Evolutionary conservation across 2,329 filamentous ascomycete species (phyloP).

Genomic region (Tolypocladium inflatum): DNA sequence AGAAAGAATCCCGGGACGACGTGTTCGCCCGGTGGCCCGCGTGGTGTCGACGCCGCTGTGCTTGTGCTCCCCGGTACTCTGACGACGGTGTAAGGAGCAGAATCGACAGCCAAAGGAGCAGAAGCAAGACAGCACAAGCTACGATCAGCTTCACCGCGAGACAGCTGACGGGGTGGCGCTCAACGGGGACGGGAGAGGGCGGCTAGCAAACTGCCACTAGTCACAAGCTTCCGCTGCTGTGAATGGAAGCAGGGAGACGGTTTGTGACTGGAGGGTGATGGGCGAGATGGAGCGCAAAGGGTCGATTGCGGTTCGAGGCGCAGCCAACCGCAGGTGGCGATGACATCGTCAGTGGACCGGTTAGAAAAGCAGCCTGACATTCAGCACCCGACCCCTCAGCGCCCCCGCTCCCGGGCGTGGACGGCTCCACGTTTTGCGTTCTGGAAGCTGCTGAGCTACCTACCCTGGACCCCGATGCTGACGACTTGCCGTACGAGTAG

Average conservation of each 20-base stretch:
- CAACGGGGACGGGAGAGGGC: background rate
- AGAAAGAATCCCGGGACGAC: background rate
- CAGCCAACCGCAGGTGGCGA: conserved; percentile 3
- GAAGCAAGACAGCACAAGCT: background rate
- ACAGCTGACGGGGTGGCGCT: conserved; percentile 1
- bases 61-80: background rate
- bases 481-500: too few species aligned
- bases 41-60: background rate
- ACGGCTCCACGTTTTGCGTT: background rate
- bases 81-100: background rate
- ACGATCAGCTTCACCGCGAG: background rate
- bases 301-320: background rate
- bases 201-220: background rate
- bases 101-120: background rate
- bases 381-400: background rate
- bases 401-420: background rate
- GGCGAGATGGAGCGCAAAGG: background rate
- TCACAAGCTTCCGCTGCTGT: background rate
- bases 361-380: background rate
- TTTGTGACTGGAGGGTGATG: background rate
- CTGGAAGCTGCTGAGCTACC: background rate
- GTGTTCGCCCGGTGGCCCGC: background rate
- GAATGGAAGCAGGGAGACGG: background rate
- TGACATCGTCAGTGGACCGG: conserved; percentile 10
- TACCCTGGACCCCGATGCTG: background rate